Conservation (phyloP, 257 asterid genomes). For the Solanum dulcamara region DNA sequence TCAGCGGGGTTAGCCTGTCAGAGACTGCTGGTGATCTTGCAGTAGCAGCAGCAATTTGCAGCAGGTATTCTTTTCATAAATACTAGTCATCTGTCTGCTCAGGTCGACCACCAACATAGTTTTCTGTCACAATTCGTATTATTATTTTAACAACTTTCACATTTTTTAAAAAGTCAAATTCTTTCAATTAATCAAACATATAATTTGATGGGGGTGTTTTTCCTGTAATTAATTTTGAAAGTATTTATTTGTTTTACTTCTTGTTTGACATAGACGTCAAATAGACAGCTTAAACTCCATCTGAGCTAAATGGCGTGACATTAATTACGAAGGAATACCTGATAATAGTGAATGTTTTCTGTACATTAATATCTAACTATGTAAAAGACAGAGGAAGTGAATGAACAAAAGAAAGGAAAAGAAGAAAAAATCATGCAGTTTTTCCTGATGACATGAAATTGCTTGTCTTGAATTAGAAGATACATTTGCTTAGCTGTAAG, state of each 20-base stretch:
- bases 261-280: not conserved
- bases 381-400: not conserved
- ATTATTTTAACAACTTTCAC: not conserved
- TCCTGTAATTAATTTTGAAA: not conserved
- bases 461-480: not conserved
- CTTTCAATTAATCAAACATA: not conserved
- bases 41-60: conserved; percentile 92
- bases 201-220: not conserved
- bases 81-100: not conserved
- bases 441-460: not conserved
- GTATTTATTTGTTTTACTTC: not conserved
- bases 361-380: not conserved
- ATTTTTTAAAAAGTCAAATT: not conserved
- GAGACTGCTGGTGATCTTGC: conserved; percentile 98
- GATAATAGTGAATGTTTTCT: not conserved
- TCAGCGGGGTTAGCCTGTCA: conserved; percentile 51
- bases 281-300: not conserved
- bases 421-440: not conserved
- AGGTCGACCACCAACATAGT: not conserved
- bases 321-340: not conserved
- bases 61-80: conserved; percentile 49
- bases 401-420: not conserved
- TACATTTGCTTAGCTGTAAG: not conserved
- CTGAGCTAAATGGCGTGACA: not conserved
- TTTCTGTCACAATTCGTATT: not conserved